Base-by-base conservation (phyloP, 257 asterid genomes). In the Salvia miltiorrhiza region DNA sequence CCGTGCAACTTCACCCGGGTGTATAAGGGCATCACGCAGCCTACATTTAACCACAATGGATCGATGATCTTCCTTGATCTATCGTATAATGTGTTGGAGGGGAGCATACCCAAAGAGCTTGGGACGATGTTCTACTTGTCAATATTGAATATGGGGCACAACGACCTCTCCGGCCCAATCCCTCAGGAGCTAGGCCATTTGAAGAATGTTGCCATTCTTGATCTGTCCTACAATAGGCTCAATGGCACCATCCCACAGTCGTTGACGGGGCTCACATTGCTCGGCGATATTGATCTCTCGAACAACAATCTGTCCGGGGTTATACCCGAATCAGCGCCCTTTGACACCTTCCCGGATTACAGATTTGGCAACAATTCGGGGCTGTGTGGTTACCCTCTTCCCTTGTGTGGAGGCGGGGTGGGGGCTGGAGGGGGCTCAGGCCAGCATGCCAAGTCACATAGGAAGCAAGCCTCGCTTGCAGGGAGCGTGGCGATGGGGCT, bases 51-150 rank as follows among this genome's bases (percentile, higher is more conserved):
- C 49, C 92, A 90, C 76, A 93, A 93, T 28, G 98, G 98, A 1
- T 85, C 97, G 32, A 90, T 93, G 98, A 87, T 93, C 28, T 88
- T 90, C 71, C 96, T 93, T 16, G 98, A 93, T 72, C 84, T 93
- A 28, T 93, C 98, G 10, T 82, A 86, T 68, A 93, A 93, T 70
- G 70, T 72, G 63, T 68, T 93, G 80, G 88, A 70, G 32, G 98
- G 98, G 2, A 84, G 86, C 19, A 90, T 93, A 12, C 98, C 98
- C 0, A 85, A 85, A 83, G 95, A 93, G 85, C 89, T 93, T 5
- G 96, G 97, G 48, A 63, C 82, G 2, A 80, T 87, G 95, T 88
- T 75, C 79, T 93, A 88, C 77, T 85, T 90, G 58, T 78, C 76
- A 1, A 78, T 93, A 43, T 81, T 93, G 45, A 90, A 85, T 67